phyloP scores from a whole-genome alignment of 2,329 filamentous ascomycete genomes.

The Botrytis paeoniae region DNA sequence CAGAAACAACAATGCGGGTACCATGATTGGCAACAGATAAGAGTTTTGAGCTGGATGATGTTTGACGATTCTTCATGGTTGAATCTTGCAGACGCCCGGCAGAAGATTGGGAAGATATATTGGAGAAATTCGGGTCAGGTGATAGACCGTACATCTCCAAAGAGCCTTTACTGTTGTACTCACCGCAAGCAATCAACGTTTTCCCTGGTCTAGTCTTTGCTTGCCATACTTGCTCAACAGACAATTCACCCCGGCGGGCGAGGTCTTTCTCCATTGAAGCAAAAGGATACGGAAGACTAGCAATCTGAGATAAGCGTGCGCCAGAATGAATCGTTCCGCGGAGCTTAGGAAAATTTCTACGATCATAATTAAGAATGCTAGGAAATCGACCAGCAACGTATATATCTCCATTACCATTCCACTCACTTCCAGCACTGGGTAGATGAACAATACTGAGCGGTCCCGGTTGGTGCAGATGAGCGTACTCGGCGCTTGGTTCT shows the following conservation, averaged over 20 bases:
- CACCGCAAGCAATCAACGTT: conserved; percentile 77
- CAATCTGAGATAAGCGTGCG: conserved; percentile 70
- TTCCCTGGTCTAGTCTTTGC: conserved; percentile 55
- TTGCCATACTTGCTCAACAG: conserved; percentile 51
- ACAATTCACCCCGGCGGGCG: conserved; percentile 53
- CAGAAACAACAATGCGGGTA: conserved; percentile 75
- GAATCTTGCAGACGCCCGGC: conserved; percentile 45
- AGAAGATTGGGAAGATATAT: conserved; percentile 36
- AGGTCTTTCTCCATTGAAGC: conserved; percentile 60
- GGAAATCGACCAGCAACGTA: conserved; percentile 88
- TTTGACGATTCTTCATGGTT: conserved; percentile 75
- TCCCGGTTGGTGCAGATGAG: conserved; percentile 73
- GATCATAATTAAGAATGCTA: conserved; percentile 67
- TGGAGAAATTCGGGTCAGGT: conserved; percentile 32
- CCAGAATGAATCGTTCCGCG: conserved; percentile 80
- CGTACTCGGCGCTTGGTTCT: conserved; percentile 56
- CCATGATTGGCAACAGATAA: conserved; percentile 81
- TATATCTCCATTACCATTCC: conserved; percentile 62
- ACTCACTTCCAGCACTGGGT: conserved; percentile 48
- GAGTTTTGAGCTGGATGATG: conserved; percentile 74
- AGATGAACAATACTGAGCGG: conserved; percentile 81
- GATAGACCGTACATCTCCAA: conserved; percentile 78
- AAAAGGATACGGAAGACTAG: conserved; percentile 66
- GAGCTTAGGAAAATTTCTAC: conserved; percentile 77
- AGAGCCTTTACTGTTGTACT: conserved; percentile 88